A percentile compares a stretch with the other conserved stretches of the same genome.
These are phyloP conservation scores for Penicillium tannophilum DNA, from an alignment of 495 filamentous ascomycete genomes.

Conservation along the genomic window DNA sequence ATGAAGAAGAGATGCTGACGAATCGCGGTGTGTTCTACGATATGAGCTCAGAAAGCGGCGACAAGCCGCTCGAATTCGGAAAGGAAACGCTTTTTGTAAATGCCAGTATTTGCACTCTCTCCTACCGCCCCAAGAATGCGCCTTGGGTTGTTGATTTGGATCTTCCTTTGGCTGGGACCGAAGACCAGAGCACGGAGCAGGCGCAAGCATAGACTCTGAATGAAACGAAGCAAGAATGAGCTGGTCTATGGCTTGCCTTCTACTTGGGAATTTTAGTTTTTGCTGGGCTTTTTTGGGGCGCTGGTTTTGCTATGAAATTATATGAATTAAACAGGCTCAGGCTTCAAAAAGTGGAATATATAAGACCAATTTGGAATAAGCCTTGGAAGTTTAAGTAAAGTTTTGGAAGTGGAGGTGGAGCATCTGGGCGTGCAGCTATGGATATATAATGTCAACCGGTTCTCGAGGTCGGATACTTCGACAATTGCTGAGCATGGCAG, in stretches of 20 bases:
- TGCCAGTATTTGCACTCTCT: conserved; percentile 60
- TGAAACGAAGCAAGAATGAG: neutral
- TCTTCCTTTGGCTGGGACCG: conserved; percentile 35
- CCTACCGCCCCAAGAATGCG: conserved; percentile 53
- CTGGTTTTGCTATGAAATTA: neutral
- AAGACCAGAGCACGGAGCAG: neutral
- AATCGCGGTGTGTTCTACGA: conserved; percentile 47
- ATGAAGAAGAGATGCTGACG: conserved; percentile 45
- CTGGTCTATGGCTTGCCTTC: neutral
- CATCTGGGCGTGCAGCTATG: neutral
- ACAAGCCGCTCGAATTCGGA: conserved; percentile 43
- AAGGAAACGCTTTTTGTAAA: conserved; percentile 73
- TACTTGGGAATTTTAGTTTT: neutral
- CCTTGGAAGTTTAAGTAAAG: too few relatives aligned
- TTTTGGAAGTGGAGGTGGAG: too few relatives aligned
- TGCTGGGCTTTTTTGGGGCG: neutral
- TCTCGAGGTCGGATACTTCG: too few relatives aligned
- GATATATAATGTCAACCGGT: neutral
- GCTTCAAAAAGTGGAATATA: too few relatives aligned
- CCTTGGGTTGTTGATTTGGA: conserved; percentile 70
- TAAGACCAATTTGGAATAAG: too few relatives aligned
- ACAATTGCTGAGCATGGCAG: too few relatives aligned
- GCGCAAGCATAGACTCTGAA: neutral
- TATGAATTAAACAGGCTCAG: neutral
- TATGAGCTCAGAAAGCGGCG: conserved; percentile 34